Base-by-base conservation (phyloP, 768 basidiomycete species). In the Lactarius pseudohatsudake region DNA sequence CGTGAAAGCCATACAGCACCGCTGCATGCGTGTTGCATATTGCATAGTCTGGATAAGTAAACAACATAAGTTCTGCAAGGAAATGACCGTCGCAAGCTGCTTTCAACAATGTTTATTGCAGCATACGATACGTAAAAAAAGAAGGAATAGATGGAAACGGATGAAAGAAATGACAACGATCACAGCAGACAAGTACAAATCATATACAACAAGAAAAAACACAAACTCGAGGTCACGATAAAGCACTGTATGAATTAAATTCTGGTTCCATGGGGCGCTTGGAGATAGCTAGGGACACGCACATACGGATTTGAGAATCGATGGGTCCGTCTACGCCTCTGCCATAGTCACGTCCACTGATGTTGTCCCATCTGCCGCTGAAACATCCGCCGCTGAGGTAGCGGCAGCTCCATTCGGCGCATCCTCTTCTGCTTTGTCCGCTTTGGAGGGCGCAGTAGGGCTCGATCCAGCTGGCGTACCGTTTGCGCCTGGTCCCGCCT, bases 161-260 rank as follows among this genome's bases (percentile, higher is more conserved):
- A 9, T 36, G 47, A 38, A 57, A 36, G 28, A 54, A 58, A 55
- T 1, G 26, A 53, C 38, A 58, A 59, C 38, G 18, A 59, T 59
- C 66, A 63, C 20, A 62, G 56, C 61, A 9, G 58, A 26, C 5
- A 40, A 55, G 57, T 63, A 63, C 45, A 66, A 54, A 67, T 67
- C 66, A 59, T 67, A 66, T 67, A 67, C 66, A 67, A 36, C 66
- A 67, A 63, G 66, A 67, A 67, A 41, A 10, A 59, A 63, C 50
- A 67, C 20, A 47, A 32, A 47, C 60, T 57, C 61, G 57, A 34
- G 32, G 34, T 36, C 56, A 57, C 47, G 3, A 57, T 59, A 59
- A 50, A 59, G 57, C 62, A 58, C 54, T 32, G 66, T 54, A 54
- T 58, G 66, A 32, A 38, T 63, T 59, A 54, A 45, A 54, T 62